These are phyloP conservation scores for Pleomassaria siparia DNA, from an alignment of 2,329 filamentous ascomycete genomes.

Conservation along the genomic window DNA sequence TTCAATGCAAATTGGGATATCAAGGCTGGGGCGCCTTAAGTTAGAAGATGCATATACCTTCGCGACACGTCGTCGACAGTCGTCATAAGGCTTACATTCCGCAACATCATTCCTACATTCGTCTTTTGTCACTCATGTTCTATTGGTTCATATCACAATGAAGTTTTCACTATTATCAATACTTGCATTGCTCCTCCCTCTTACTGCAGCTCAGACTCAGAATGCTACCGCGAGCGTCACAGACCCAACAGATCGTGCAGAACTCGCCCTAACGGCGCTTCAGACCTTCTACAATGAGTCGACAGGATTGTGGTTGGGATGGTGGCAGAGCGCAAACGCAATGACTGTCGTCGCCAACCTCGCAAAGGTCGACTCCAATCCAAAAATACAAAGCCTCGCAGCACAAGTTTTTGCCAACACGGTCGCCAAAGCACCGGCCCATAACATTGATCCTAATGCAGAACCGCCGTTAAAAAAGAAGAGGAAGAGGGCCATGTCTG, in stretches of 20 bases:
- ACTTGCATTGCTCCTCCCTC: slow-evolving; percentile 14
- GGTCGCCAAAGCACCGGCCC: slow-evolving; percentile 34
- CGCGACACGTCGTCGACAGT: background rate
- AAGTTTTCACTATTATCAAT: slow-evolving; percentile 11
- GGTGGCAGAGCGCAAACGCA: slow-evolving; percentile 74
- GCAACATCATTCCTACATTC: background rate
- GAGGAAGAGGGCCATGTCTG: slow-evolving; percentile 11
- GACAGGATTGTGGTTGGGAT: slow-evolving; percentile 68
- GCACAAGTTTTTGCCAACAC: slow-evolving; percentile 49
- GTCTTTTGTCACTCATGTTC: background rate
- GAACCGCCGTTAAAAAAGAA: slow-evolving; percentile 16
- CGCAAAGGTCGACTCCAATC: slow-evolving; percentile 32
- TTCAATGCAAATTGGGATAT: background rate
- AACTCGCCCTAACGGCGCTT: slow-evolving; percentile 47
- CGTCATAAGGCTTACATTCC: background rate
- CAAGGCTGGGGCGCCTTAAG: background rate
- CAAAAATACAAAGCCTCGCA: slow-evolving; percentile 40
- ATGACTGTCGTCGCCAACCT: slow-evolving; percentile 64
- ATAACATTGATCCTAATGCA: slow-evolving; percentile 32
- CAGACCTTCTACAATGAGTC: slow-evolving; percentile 63
- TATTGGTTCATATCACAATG: background rate
- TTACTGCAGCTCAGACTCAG: slow-evolving; percentile 17
- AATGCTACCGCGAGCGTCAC: too few species aligned
- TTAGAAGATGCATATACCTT: slow-evolving; percentile 1
- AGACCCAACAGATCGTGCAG: slow-evolving; percentile 26